Evolutionary conservation across 345 rosid genomes (phyloP).

Genomic region (Rhizophora apiculata): DNA sequence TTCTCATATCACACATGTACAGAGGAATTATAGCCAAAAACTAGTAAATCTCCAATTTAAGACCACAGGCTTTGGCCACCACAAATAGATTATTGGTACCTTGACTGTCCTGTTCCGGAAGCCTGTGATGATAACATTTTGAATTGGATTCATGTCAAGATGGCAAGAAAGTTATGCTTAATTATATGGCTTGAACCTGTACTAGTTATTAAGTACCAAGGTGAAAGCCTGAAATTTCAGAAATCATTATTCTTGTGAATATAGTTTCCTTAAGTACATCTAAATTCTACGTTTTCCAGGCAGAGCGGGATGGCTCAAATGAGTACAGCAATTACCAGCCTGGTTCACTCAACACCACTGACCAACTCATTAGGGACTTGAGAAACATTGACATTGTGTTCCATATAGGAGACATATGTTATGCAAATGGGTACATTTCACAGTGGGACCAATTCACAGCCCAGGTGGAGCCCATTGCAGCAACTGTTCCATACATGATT

Average conservation of each 20-base stretch:
- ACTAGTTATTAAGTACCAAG: neutral
- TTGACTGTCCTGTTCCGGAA: neutral
- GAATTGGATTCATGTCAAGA: neutral
- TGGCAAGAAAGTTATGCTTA: neutral
- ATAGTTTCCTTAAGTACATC: neutral
- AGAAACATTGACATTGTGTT: conserved; percentile 31
- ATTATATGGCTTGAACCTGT: neutral
- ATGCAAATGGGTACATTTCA: conserved; percentile 44
- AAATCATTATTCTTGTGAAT: neutral
- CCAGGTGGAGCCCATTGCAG: conserved; percentile 40
- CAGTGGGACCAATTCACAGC: conserved; percentile 51
- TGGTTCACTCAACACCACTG: conserved; percentile 43
- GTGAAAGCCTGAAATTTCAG: neutral
- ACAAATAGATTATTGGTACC: neutral
- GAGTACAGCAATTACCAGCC: conserved; percentile 42
- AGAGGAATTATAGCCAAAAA: too few relatives aligned
- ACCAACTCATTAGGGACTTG: conserved; percentile 35
- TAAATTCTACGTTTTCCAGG: conserved; percentile 23
- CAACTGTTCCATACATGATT: conserved; percentile 40
- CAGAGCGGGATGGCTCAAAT: conserved; percentile 45
- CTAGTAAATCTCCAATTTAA: neutral
- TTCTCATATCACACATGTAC: neutral
- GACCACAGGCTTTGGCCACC: neutral
- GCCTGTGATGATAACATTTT: too few relatives aligned
- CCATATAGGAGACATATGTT: conserved; percentile 42